These are phyloP conservation scores for Aspergillus candidus DNA, from an alignment of 2,329 filamentous ascomycete genomes.

Conservation along the genomic window DNA sequence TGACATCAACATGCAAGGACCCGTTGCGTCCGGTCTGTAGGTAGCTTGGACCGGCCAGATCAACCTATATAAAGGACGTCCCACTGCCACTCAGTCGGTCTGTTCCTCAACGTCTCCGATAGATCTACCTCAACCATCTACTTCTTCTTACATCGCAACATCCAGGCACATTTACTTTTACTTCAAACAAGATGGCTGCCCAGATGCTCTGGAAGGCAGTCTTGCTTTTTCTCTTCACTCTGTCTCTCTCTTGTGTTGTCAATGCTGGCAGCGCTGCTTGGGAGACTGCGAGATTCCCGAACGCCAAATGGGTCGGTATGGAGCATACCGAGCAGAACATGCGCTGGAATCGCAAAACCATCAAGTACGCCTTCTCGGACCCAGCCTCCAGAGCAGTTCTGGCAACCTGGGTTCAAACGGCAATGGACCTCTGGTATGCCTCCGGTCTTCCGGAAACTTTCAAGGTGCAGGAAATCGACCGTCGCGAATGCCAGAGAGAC, in stretches of 20 bases:
- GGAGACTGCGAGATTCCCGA: background rate
- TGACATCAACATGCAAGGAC: no score
- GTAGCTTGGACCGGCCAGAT: no score
- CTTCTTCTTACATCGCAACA: no score
- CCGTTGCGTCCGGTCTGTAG: no score
- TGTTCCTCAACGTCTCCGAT: no score
- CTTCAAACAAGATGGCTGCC: no score
- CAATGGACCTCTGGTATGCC: slow-evolving; percentile 7
- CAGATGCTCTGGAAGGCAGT: background rate
- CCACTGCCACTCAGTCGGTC: no score
- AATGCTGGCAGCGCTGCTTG: background rate
- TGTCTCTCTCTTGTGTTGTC: background rate
- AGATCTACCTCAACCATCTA: no score
- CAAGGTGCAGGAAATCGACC: background rate
- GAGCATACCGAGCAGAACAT: background rate
- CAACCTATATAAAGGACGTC: no score
- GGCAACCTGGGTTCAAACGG: background rate
- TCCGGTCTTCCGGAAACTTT: slow-evolving; percentile 3
- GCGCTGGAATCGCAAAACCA: background rate
- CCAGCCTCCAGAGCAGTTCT: background rate
- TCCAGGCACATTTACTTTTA: no score
- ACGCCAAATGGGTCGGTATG: background rate
- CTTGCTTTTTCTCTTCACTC: background rate
- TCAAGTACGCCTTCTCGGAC: slow-evolving; percentile 1
- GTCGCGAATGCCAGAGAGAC: background rate